These are phyloP conservation scores for Isatis lusitanica DNA, from an alignment of 441 rosid genomes.

Conservation along the genomic window DNA sequence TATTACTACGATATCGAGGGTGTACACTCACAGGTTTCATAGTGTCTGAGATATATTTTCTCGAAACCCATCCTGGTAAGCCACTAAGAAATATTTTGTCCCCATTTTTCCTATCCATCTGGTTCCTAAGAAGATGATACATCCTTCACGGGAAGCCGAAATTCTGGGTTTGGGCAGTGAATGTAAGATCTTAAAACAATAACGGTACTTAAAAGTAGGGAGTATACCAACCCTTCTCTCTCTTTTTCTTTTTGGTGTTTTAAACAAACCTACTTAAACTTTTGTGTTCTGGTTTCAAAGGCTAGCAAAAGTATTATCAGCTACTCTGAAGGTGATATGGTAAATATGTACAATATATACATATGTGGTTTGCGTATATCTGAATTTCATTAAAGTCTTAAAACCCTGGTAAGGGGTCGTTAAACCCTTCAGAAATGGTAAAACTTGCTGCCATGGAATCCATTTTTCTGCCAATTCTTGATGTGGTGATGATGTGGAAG, in stretches of 20 bases:
- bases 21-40: slow-evolving; percentile 39
- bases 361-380: slow-evolving; percentile 32
- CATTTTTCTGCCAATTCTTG: slow-evolving; percentile 83
- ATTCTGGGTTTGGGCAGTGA: slow-evolving; percentile 51
- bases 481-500: slow-evolving; percentile 91
- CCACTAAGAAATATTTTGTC: slow-evolving; percentile 30
- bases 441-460: slow-evolving; percentile 61
- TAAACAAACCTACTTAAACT: slow-evolving; percentile 52
- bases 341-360: slow-evolving; percentile 45
- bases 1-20: not conserved
- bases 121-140: slow-evolving; percentile 51
- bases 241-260: slow-evolving; percentile 34
- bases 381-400: slow-evolving; percentile 40
- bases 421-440: slow-evolving; percentile 66
- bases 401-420: slow-evolving; percentile 95
- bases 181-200: slow-evolving; percentile 52
- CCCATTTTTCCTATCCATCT: slow-evolving; percentile 38
- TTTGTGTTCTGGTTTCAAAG: slow-evolving; percentile 60
- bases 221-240: slow-evolving; percentile 59
- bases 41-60: slow-evolving; percentile 31
- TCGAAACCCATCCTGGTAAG: slow-evolving; percentile 54
- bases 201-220: slow-evolving; percentile 60
- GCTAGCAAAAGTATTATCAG: slow-evolving; percentile 72
- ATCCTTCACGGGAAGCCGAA: slow-evolving; percentile 53
- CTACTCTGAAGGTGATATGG: slow-evolving; percentile 79